Evolutionary conservation across 345 rosid genomes (phyloP), one percentile per base, ranked within the genome.

Genomic region (Rhizophora apiculata): DNA sequence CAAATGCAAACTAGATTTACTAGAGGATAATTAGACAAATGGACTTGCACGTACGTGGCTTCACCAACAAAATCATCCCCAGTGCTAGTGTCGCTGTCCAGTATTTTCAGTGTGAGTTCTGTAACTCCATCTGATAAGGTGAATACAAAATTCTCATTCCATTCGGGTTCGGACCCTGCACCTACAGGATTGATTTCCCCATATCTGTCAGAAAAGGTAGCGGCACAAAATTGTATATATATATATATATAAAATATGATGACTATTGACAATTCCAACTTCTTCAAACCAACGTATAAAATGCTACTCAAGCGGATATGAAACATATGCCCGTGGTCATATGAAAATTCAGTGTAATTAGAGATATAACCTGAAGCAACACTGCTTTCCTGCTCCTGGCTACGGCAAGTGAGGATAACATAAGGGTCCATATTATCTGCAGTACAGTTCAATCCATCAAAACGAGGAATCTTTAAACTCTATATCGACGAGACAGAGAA

Each of bases 101-200:
- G 72, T 68, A 93, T 75, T 72, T 86, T 93, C 34, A 85, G 52
- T 48, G 13, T 74, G 71, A 90, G 78, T 62, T 87, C 89, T 39
- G 78, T 34, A 18, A 78, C 85, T 48, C 82, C 85, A 55, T 83
- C 87, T 0, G 91, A 73, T 19, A 93, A 62, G 6, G 77, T 82
- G 66, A 93, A 93, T 34, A 87, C 29, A 74, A 93, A 93, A 71
- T 71, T 88, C 84, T 90, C 96, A 5, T 93, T 90, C 98, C 96
- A 93, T 60, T 83, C 89, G 18, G 96, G 93, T 26, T 77, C 80
- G 6, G 78, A 48, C 32, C 96, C 96, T 75, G 80, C 61, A 29
- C 79, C 79, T 76, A 75, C 68, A 21, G 3, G n/a, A 29, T n/a
- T 49, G 30, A 7, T 31, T n/a, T 62, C 20, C 29, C 5, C 16